A percentile compares a stretch with the other conserved stretches of the same genome.
Conservation (phyloP, 2,329 filamentous ascomycete genomes). For the Lasiodiplodia sp. region DNA sequence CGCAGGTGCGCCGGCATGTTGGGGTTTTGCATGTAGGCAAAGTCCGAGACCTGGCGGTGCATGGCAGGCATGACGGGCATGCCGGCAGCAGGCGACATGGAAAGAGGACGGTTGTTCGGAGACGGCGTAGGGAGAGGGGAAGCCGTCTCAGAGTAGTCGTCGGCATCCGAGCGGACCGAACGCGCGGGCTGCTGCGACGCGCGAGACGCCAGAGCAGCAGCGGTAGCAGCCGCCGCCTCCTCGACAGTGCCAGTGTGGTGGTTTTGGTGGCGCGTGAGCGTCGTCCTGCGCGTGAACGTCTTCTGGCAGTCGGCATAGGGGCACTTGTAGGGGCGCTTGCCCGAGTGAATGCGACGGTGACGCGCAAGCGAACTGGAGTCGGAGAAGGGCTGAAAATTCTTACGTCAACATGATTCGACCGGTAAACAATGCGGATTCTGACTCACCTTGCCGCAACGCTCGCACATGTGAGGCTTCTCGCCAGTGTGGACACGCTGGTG, state of each 20-base stretch:
- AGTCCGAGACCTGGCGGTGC: constrained; percentile 73
- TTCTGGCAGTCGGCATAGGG: constrained; percentile 98
- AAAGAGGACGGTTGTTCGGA: constrained; percentile 78
- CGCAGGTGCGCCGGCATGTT: constrained; percentile 85
- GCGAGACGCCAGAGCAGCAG: constrained; percentile 76
- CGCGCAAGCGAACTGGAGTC: constrained; percentile 94
- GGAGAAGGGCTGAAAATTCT: constrained; percentile 77
- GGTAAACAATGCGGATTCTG: not conserved
- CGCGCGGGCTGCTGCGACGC: constrained; percentile 54
- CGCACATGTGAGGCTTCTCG: constrained; percentile 98
- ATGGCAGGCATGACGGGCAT: constrained; percentile 74
- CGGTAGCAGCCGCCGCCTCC: constrained; percentile 88
- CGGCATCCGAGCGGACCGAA: constrained; percentile 71
- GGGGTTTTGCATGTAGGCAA: constrained; percentile 78
- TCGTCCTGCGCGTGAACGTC: constrained; percentile 95
- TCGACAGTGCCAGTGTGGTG: constrained; percentile 95
- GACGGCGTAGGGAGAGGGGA: constrained; percentile 83
- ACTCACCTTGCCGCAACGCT: constrained; percentile 90
- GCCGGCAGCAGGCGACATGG: constrained; percentile 80
- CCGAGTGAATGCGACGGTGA: constrained; percentile 93
- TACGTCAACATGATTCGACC: constrained; percentile 29
- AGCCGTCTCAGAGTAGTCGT: constrained; percentile 73
- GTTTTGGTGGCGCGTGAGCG: constrained; percentile 92
- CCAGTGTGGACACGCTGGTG: constrained; percentile 96
- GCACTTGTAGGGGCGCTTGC: constrained; percentile 96